Evolutionary conservation across 1,139 yeast species (phyloP).

Genomic region (Taphrina deformans): DNA sequence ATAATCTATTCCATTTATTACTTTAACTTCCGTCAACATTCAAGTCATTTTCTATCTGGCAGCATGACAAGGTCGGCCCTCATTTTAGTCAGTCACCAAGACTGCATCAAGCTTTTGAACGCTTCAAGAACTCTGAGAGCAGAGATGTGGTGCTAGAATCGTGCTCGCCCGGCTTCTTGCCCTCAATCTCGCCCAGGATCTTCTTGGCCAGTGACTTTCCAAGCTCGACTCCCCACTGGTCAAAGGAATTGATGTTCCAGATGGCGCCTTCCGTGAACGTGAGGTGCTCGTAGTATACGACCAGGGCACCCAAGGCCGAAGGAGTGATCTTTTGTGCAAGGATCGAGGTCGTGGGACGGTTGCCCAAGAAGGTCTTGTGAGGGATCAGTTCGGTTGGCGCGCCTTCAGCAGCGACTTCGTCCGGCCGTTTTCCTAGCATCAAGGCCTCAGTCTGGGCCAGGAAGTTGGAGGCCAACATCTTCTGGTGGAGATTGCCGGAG

Average conservation of each 20-base stretch:
- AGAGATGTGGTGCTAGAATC: slow-evolving; percentile 89
- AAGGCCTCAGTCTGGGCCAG: slow-evolving; percentile 98
- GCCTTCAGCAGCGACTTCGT: slow-evolving; percentile 84
- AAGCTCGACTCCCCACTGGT: slow-evolving; percentile 99
- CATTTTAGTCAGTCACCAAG: too few relatives aligned
- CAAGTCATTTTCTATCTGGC: not conserved
- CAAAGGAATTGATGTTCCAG: slow-evolving; percentile 98
- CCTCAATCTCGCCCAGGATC: slow-evolving; percentile 82
- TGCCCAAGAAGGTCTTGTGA: slow-evolving; percentile 94
- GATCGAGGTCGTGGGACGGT: slow-evolving; percentile 98
- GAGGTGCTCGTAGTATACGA: slow-evolving; percentile 95
- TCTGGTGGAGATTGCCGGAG: slow-evolving; percentile 89
- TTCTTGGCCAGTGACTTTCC: slow-evolving; percentile 97
- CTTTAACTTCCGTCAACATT: not conserved
- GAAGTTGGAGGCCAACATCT: slow-evolving; percentile 96
- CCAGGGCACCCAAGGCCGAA: slow-evolving; percentile 89
- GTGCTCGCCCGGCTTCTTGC: slow-evolving; percentile 61
- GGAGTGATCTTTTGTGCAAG: slow-evolving; percentile 95
- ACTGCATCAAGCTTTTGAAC: slow-evolving; percentile 16
- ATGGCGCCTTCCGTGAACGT: slow-evolving; percentile 98
- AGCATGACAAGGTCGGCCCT: not conserved
- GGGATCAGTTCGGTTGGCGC: slow-evolving; percentile 74
- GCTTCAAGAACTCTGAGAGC: slow-evolving; percentile 85
- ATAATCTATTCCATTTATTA: not conserved
- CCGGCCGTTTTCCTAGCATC: slow-evolving; percentile 91